A percentile compares a stretch with the other conserved stretches of the same genome.
Conservation (phyloP, 129 eudicot species). For the Tanacetum coccineum region DNA sequence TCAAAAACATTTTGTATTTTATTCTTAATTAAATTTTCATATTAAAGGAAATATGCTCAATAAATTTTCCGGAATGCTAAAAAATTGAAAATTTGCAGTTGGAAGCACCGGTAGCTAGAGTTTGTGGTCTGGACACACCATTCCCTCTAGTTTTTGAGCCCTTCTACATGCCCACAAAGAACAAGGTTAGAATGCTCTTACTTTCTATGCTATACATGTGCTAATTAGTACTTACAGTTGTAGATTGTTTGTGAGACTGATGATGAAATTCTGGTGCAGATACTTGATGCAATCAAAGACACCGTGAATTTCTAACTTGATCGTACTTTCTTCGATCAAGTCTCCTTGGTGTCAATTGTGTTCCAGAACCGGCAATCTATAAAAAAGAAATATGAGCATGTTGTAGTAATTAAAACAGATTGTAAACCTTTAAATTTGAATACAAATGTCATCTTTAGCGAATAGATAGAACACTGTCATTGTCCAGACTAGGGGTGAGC, state of each 20-base stretch:
- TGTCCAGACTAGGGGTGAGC: too few relatives aligned
- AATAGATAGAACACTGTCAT: too few relatives aligned
- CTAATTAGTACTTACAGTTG: not conserved
- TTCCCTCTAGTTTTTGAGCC: slow-evolving; percentile 97
- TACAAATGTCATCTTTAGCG: too few relatives aligned
- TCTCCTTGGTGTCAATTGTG: too few relatives aligned
- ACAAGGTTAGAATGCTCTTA: slow-evolving; percentile 49
- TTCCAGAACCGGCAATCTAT: too few relatives aligned
- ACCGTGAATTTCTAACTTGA: slow-evolving; percentile 61
- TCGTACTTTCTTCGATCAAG: not conserved
- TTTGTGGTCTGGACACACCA: slow-evolving; percentile 98
- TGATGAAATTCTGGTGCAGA: slow-evolving; percentile 42
- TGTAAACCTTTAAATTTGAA: too few relatives aligned
- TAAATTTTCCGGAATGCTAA: not conserved
- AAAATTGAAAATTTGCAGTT: slow-evolving; percentile 40
- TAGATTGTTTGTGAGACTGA: not conserved
- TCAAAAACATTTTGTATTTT: too few relatives aligned
- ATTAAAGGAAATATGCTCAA: not conserved
- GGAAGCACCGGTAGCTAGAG: slow-evolving; percentile 96
- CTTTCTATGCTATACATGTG: not conserved
- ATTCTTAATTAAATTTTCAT: too few relatives aligned
- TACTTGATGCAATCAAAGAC: slow-evolving; percentile 86
- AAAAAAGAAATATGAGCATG: too few relatives aligned
- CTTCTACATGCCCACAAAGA: slow-evolving; percentile 88
- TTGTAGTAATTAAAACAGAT: too few relatives aligned